Evolutionary conservation across 108 stramenopile genomes (phyloP).

Genomic region (Discostella pseudostelligera): DNA sequence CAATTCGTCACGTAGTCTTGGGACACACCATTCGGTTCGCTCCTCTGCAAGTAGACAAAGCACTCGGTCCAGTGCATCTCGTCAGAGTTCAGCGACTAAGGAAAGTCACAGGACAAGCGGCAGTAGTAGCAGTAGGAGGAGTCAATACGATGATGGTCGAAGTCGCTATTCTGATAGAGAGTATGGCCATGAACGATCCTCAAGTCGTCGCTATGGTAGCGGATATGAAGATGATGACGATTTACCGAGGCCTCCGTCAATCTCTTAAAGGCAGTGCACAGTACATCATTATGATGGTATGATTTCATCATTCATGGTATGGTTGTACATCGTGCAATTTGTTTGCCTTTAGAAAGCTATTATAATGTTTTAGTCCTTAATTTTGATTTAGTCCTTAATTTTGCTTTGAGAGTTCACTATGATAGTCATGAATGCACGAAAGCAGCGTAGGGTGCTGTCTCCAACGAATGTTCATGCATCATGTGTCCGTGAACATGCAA

Average conservation of each 20-base stretch:
- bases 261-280: conserved; percentile 1
- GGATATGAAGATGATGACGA: conserved; percentile 21
- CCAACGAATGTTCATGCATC: too few relatives aligned
- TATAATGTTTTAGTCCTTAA: too few relatives aligned
- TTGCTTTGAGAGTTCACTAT: too few relatives aligned
- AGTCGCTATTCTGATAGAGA: conserved; percentile 4
- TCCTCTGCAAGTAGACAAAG: conserved; percentile 8
- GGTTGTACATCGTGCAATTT: too few relatives aligned
- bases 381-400: too few relatives aligned
- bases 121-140: conserved; percentile 2
- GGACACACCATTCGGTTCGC: conserved; percentile 7
- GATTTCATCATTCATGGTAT: too few relatives aligned
- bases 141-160: conserved; percentile 9
- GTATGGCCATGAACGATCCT: not conserved
- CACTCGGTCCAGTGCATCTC: conserved; percentile 18
- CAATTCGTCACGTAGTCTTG: not conserved
- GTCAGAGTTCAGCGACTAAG: conserved; percentile 15
- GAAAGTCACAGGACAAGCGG: conserved; percentile 10
- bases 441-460: too few relatives aligned
- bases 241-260: conserved; percentile 31
- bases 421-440: too few relatives aligned
- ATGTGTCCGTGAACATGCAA: too few relatives aligned
- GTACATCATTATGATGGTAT: too few relatives aligned
- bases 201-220: conserved; percentile 17
- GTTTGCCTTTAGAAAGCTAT: too few relatives aligned